Evolutionary conservation across 306 rosid genomes (phyloP).

Genomic region (Rosa multiflora): DNA sequence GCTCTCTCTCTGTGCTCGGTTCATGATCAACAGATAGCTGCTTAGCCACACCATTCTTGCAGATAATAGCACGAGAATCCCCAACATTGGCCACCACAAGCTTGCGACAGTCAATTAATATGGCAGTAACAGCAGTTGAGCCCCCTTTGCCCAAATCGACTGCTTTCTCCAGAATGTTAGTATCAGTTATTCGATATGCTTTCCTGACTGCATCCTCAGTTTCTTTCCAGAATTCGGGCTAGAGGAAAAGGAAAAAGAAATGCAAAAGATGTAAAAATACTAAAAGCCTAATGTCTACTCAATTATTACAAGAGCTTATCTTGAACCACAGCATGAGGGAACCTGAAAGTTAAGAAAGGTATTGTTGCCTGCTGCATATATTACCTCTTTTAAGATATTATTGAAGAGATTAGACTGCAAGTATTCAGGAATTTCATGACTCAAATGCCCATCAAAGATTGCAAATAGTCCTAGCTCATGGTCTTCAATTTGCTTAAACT

Average conservation of each 20-base stretch:
- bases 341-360: not conserved
- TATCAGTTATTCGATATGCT: conserved; percentile 74
- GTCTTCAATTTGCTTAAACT: conserved; percentile 68
- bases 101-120: conserved; percentile 72
- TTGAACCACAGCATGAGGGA: not conserved
- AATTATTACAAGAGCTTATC: not conserved
- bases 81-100: conserved; percentile 87
- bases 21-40: conserved; percentile 90
- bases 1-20: conserved; percentile 59
- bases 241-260: conserved; percentile 12
- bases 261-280: not conserved
- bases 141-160: conserved; percentile 85
- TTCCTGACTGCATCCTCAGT: conserved; percentile 59
- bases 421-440: conserved; percentile 76
- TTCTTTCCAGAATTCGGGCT: conserved; percentile 84
- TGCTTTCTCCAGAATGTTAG: conserved; percentile 68
- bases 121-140: conserved; percentile 97
- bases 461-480: conserved; percentile 92
- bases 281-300: conserved; percentile 3
- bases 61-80: conserved; percentile 88
- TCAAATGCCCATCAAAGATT: conserved; percentile 92
- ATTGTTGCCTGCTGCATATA: not conserved
- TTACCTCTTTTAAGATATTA: conserved; percentile 80
- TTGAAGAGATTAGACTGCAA: conserved; percentile 70
- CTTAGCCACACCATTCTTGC: conserved; percentile 63